These are phyloP conservation scores for Nigrospora sphaerica DNA, from an alignment of 2,329 filamentous ascomycete species.

Conservation along the genomic window DNA sequence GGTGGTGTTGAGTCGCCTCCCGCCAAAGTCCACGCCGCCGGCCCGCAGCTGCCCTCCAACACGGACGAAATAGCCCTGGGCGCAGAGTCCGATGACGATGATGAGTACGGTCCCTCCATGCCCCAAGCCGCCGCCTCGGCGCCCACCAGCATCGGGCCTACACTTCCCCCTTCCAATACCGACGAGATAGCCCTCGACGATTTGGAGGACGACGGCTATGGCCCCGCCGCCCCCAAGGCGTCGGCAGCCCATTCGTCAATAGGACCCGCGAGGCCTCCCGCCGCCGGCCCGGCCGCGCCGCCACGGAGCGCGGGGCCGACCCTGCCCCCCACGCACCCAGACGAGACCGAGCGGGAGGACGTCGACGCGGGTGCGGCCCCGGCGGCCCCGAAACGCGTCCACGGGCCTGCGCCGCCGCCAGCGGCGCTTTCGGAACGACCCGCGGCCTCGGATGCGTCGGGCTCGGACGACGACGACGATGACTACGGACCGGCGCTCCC, in stretches of 20 bases:
- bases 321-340: constrained; percentile 12
- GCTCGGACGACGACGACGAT: constrained; percentile 34
- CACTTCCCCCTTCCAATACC: constrained; percentile 33
- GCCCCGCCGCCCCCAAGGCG: constrained; percentile 15
- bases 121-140: background rate
- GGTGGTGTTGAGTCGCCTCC: constrained; percentile 30
- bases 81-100: constrained; percentile 32
- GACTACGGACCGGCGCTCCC: constrained; percentile 56
- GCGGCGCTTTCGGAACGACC: constrained; percentile 31
- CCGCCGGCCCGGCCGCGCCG: too few relatives aligned
- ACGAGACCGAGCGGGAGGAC: constrained; percentile 14
- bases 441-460: constrained; percentile 14
- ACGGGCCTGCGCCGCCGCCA: constrained; percentile 36
- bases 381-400: constrained; percentile 19
- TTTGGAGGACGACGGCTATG: constrained; percentile 25
- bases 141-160: background rate
- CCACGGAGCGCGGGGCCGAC: too few relatives aligned
- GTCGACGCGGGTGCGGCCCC: constrained; percentile 12
- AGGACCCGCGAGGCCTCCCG: too few relatives aligned
- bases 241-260: constrained; percentile 3
- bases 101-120: constrained; percentile 27
- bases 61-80: constrained; percentile 39
- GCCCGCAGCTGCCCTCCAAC: constrained; percentile 36
- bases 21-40: constrained; percentile 33
- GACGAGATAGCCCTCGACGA: constrained; percentile 39